A percentile compares a stretch with the other conserved stretches of the same genome.
These are phyloP conservation scores for Stropharia rugosoannulata DNA, from an alignment of 768 basidiomycete species.

Conservation along the genomic window DNA sequence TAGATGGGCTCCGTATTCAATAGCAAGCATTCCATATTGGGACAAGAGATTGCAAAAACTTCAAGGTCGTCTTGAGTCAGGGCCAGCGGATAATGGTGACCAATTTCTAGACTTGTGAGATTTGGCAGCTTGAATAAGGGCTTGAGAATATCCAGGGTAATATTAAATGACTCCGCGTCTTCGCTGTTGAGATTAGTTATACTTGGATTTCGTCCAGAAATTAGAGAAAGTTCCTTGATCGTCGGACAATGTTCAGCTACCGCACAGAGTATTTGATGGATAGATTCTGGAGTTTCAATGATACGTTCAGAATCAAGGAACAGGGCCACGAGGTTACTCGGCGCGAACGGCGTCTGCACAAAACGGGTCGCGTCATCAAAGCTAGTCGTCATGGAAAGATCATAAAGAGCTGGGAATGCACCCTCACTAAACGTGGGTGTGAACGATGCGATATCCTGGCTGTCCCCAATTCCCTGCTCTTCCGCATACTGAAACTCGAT, in stretches of 20 bases:
- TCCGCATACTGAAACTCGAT: constrained; percentile 56
- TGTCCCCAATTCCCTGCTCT: constrained; percentile 46
- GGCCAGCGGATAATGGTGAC: constrained; percentile 36
- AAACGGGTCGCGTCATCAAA: constrained; percentile 46
- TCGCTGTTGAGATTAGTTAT: constrained; percentile 9
- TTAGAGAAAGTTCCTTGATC: constrained; percentile 44
- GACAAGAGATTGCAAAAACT: constrained; percentile 43
- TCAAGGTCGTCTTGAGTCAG: constrained; percentile 44
- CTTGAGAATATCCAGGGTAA: constrained; percentile 33
- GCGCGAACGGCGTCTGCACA: constrained; percentile 42
- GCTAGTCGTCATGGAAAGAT: constrained; percentile 47
- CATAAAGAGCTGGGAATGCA: constrained; percentile 53
- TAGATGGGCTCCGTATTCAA: constrained; percentile 47
- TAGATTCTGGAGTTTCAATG: constrained; percentile 38
- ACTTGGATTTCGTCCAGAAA: constrained; percentile 28
- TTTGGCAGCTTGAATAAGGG: constrained; percentile 33
- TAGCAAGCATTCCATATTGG: constrained; percentile 39
- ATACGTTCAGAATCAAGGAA: constrained; percentile 46
- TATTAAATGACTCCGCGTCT: constrained; percentile 22
- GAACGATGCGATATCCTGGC: constrained; percentile 43
- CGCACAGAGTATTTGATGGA: constrained; percentile 42
- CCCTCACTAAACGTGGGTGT: constrained; percentile 42
- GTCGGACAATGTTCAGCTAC: constrained; percentile 46
- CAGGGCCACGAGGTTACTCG: constrained; percentile 47
- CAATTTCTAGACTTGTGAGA: constrained; percentile 33